phyloP scores from a whole-genome alignment of 129 eudicot genomes.

The Silybum marianum region DNA sequence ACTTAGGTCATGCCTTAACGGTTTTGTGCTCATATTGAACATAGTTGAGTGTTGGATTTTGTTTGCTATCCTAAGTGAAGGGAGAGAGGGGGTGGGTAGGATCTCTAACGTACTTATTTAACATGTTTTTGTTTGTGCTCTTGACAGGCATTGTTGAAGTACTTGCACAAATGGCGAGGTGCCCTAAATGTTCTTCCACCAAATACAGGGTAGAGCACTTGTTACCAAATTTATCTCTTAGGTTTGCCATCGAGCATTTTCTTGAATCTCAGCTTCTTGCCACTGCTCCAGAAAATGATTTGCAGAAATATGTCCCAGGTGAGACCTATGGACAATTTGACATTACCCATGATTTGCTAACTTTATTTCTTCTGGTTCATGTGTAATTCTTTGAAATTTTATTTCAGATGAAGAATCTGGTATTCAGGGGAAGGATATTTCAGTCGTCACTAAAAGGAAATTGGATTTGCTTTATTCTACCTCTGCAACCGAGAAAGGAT shows the following conservation, averaged over 20 bases:
- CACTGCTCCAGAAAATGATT: conserved; percentile 50
- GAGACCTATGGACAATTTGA: conserved; percentile 19
- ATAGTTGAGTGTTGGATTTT: neutral
- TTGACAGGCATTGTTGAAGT: conserved; percentile 65
- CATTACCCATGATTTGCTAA: neutral
- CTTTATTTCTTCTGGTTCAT: neutral
- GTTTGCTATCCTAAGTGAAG: too few species aligned
- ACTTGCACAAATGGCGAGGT: conserved; percentile 51
- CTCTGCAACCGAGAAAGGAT: conserved; percentile 55
- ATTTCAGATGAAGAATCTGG: conserved; percentile 92
- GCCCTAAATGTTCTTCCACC: conserved; percentile 77
- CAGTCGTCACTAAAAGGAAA: conserved; percentile 45
- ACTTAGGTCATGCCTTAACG: neutral
- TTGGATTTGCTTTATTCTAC: conserved; percentile 47
- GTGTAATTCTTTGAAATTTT: conserved; percentile 14
- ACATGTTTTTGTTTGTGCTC: conserved; percentile 15
- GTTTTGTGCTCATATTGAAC: neutral
- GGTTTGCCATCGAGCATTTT: conserved; percentile 83
- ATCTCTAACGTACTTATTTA: conserved; percentile 9
- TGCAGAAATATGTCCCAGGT: conserved; percentile 83
- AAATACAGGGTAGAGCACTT: conserved; percentile 64
- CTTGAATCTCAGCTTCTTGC: conserved; percentile 66
- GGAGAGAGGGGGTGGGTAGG: neutral
- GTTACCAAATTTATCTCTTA: conserved; percentile 83
- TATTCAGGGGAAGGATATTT: conserved; percentile 60